Evolutionary conservation across 1,284 basidiomycete species (phyloP).

Genomic region (Austroboletus niveus): DNA sequence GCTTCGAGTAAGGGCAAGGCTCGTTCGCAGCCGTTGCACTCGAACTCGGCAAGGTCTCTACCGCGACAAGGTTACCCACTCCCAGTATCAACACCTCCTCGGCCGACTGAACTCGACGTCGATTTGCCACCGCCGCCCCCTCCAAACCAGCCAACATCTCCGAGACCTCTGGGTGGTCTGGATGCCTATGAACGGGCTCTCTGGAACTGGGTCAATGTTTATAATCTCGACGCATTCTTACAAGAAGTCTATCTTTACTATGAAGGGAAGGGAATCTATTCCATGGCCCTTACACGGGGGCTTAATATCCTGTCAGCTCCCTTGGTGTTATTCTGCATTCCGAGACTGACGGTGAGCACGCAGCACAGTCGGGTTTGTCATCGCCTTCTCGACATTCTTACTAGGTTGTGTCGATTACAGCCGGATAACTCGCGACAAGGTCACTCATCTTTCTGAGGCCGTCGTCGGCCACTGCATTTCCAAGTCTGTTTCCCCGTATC

Average conservation of each 20-base stretch:
- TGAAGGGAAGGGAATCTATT: conserved; percentile 93
- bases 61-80: conserved; percentile 39
- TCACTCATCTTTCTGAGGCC: conserved; percentile 72
- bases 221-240: conserved; percentile 92
- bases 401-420: conserved; percentile 94
- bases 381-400: conserved; percentile 94
- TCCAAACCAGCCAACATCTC: conserved; percentile 31
- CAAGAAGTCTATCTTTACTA: conserved; percentile 97
- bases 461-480: conserved; percentile 80
- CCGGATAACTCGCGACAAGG: conserved; percentile 61
- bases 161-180: conserved; percentile 63
- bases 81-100: conserved; percentile 54
- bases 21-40: conserved; percentile 45
- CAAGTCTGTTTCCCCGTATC: conserved; percentile 49
- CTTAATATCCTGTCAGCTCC: conserved; percentile 86
- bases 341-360: conserved; percentile 25
- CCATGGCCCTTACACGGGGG: conserved; percentile 84
- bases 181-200: conserved; percentile 87
- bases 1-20: conserved; percentile 40
- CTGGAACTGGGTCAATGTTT: conserved; percentile 99
- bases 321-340: conserved; percentile 13
- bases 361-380: conserved; percentile 96
- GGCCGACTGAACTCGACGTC: conserved; percentile 60
- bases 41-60: conserved; percentile 42
- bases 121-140: conserved; percentile 29